Conservation (phyloP, 192 early-diverging fungal genomes). For the Irineochytrium annulatum region DNA sequence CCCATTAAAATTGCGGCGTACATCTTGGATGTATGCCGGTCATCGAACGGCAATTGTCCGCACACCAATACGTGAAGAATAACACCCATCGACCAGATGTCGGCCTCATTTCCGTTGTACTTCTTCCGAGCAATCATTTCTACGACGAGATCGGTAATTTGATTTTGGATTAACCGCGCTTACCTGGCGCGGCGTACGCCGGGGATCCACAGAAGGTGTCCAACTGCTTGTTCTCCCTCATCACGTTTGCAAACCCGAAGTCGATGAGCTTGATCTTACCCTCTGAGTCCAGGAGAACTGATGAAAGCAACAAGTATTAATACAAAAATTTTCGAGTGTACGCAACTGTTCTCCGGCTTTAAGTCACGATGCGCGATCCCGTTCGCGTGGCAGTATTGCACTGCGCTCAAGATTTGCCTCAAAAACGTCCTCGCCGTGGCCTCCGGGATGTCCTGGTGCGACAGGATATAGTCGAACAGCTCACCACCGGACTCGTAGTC, state of each 20-base stretch:
- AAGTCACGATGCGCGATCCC: conserved; percentile 46
- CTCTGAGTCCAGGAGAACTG: conserved; percentile 35
- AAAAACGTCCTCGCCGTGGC: conserved; percentile 30
- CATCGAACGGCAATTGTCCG: conserved; percentile 86
- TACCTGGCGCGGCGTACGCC: conserved; percentile 42
- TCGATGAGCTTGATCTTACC: conserved; percentile 45
- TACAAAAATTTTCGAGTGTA: conserved; percentile 9
- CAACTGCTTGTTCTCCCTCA: conserved; percentile 19
- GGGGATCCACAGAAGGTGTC: conserved; percentile 49
- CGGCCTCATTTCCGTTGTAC: conserved; percentile 88
- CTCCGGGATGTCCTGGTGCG: conserved; percentile 49
- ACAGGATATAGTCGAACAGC: conserved; percentile 78
- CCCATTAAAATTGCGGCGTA: conserved; percentile 34
- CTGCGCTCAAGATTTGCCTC: conserved; percentile 38
- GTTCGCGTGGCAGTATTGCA: conserved; percentile 43
- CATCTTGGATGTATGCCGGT: conserved; percentile 68
- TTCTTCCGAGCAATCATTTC: conserved; percentile 66
- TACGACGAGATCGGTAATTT: conserved; percentile 14
- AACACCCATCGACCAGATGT: conserved; percentile 91
- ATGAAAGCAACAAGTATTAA: background rate
- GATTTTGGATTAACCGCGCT: background rate
- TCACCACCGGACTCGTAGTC: conserved; percentile 83
- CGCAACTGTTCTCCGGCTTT: conserved; percentile 42
- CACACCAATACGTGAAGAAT: conserved; percentile 88
- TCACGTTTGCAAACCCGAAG: conserved; percentile 46